Base-by-base conservation (phyloP, 176 grass and related monocot genomes). In the Lolium multiflorum region DNA sequence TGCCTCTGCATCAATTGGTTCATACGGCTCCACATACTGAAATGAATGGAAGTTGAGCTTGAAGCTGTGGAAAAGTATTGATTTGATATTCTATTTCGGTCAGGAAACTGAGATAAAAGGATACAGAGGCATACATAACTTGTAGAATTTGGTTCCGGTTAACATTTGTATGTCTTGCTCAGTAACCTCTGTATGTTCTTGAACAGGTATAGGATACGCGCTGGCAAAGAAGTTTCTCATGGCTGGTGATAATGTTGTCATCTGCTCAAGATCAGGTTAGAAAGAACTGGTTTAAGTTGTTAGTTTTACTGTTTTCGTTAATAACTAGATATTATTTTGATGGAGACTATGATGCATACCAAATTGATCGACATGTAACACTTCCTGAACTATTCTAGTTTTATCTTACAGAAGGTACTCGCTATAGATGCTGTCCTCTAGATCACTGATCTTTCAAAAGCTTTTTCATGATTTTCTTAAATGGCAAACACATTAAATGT, bases 261-360 rank as follows among this genome's bases (percentile, higher is more conserved):
- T 98, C 75, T 95, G 93, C 84, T 98, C 96, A 81, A 95, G 93
- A 91, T 92, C 91, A 89, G 93, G 93, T 95, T 77, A 59, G 38
- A 80, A 71, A 78, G 46, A 20, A 14, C 3, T 85, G 47, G 5
- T 78, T 86, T 82, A 41, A 69, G 9, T 65, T 44, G 1, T 50
- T 58, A 28, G 11, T 78, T 44, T 26, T 43, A 83, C 5, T 55
- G 20, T 31, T 52, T 50, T 13, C 83, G 38, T 37, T 17, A 59
- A 44, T 4, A 21, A 9, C 31, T 13, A 2, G 9, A 3, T 24
- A 20, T 4, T 44, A 1, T 35, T 35, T 46, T 58, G 12, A 24
- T 63, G 13, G 10, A 21, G 37, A 56, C 3, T 81, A 81, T 24
- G 13, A 41, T 83, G 79, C 22, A n/a, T 64, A 41, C 1, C 20